Percentiles rank a stretch among this genome's conserved stretches.
Evolutionary conservation across 2,329 filamentous ascomycete species (phyloP).

Genomic region (Epichloe elymi): DNA sequence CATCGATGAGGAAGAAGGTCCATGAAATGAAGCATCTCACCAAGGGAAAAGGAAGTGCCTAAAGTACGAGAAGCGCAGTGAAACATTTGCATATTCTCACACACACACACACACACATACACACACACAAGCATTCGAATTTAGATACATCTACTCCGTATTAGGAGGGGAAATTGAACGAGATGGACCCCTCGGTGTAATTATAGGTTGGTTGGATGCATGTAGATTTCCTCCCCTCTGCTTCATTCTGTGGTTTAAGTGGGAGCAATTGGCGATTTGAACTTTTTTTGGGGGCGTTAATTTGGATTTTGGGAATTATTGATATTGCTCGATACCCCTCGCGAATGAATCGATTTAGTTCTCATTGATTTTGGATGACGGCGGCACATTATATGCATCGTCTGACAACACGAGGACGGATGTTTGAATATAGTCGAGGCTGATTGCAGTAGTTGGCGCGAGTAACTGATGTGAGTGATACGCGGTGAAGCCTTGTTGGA

Average conservation of each 20-base stretch:
- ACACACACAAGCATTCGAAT: background rate
- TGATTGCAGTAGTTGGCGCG: background rate
- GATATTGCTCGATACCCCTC: conserved; percentile 9
- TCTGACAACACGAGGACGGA: background rate
- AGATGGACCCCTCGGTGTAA: background rate
- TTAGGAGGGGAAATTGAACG: background rate
- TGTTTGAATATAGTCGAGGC: background rate
- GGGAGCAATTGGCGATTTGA: background rate
- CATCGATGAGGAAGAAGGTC: conserved; percentile 25
- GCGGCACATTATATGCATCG: background rate
- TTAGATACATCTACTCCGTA: background rate
- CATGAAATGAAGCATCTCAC: background rate
- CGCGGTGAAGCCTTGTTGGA: no score
- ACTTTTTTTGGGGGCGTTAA: background rate
- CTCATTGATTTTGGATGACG: background rate
- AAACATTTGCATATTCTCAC: background rate
- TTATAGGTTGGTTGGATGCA: background rate
- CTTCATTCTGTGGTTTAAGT: background rate
- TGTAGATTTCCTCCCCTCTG: no score
- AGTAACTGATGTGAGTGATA: no score
- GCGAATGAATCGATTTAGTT: conserved; percentile 1
- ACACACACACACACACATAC: background rate
- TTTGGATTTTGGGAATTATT: conserved; percentile 9
- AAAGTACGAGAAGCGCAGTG: background rate
- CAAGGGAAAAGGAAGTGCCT: background rate